Conservation (phyloP, 768 basidiomycete species). For the Piloderma croceum region DNA sequence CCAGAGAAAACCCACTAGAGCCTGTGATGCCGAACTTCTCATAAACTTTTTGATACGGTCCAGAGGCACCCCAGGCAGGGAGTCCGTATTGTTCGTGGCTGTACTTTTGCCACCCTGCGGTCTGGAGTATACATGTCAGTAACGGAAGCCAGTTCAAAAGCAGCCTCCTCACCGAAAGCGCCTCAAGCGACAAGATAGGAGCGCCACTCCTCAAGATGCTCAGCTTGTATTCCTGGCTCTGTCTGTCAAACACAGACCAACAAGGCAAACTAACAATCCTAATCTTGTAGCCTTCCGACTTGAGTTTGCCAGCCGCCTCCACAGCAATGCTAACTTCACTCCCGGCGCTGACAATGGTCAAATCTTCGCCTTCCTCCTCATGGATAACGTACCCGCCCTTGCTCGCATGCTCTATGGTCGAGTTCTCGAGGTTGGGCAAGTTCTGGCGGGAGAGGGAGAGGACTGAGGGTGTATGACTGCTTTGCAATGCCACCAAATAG, state of each 20-base stretch:
- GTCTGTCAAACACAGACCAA: slow-evolving; percentile 83
- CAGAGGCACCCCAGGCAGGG: slow-evolving; percentile 79
- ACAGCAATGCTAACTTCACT: slow-evolving; percentile 86
- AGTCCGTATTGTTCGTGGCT: slow-evolving; percentile 86
- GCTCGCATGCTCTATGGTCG: slow-evolving; percentile 75
- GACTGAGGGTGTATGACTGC: slow-evolving; percentile 75
- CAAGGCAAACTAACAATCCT: slow-evolving; percentile 87
- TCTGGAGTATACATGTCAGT: slow-evolving; percentile 26
- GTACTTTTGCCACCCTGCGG: slow-evolving; percentile 85
- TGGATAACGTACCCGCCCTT: slow-evolving; percentile 88
- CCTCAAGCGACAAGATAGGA: slow-evolving; percentile 87
- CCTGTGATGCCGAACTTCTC: slow-evolving; percentile 86
- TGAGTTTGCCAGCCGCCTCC: slow-evolving; percentile 79
- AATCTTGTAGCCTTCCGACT: slow-evolving; percentile 69
- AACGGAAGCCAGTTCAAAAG: slow-evolving; percentile 2
- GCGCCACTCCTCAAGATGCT: slow-evolving; percentile 85
- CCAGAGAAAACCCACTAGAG: slow-evolving; percentile 49
- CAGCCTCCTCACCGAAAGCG: slow-evolving; percentile 48
- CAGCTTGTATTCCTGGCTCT: slow-evolving; percentile 72
- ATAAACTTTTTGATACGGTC: slow-evolving; percentile 86
- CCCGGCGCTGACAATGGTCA: slow-evolving; percentile 87
- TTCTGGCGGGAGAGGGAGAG: slow-evolving; percentile 84
- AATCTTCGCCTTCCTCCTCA: slow-evolving; percentile 72
- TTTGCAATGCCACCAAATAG: slow-evolving; percentile 73
- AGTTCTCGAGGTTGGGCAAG: slow-evolving; percentile 86